Evolutionary conservation across 2,329 filamentous ascomycete genomes (phyloP).

Genomic region (Exophiala lecanii-corni): DNA sequence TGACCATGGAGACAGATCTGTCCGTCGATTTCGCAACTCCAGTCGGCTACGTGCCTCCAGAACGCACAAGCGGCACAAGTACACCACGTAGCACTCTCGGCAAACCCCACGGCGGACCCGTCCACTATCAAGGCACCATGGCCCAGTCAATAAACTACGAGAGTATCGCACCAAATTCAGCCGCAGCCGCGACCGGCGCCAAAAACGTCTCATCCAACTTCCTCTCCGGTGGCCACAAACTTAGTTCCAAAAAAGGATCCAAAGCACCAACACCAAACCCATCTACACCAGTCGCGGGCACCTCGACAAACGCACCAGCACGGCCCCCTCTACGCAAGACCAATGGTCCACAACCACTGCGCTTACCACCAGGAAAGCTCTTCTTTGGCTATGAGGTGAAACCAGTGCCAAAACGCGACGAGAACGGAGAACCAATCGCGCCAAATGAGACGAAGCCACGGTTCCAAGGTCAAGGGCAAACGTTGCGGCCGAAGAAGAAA

Average conservation of each 20-base stretch:
- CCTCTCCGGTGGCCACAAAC: constrained; percentile 69
- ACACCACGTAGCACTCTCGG: constrained; percentile 67
- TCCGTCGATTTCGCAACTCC: constrained; percentile 94
- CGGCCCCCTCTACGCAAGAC: constrained; percentile 47
- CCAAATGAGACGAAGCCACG: constrained; percentile 64
- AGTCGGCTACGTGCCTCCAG: constrained; percentile 87
- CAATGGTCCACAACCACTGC: constrained; percentile 80
- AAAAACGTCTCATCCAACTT: constrained; percentile 72
- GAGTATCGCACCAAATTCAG: constrained; percentile 75
- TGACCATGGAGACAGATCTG: constrained; percentile 93
- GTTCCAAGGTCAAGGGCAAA: constrained; percentile 82
- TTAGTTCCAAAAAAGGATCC: constrained; percentile 76
- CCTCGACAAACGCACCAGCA: constrained; percentile 42
- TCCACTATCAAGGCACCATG: constrained; percentile 89
- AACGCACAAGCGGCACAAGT: constrained; percentile 73
- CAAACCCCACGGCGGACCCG: constrained; percentile 58
- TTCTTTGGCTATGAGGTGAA: constrained; percentile 96
- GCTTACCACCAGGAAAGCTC: constrained; percentile 80
- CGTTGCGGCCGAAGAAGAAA: constrained; percentile 71
- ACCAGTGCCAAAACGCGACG: constrained; percentile 73
- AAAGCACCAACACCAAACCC: constrained; percentile 70
- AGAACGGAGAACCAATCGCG: constrained; percentile 60
- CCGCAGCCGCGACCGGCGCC: constrained; percentile 58
- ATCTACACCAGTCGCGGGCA: constrained; percentile 64
- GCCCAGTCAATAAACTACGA: constrained; percentile 96